phyloP scores from a whole-genome alignment of 306 rosid species.

The Cicer pinnatifidum region DNA sequence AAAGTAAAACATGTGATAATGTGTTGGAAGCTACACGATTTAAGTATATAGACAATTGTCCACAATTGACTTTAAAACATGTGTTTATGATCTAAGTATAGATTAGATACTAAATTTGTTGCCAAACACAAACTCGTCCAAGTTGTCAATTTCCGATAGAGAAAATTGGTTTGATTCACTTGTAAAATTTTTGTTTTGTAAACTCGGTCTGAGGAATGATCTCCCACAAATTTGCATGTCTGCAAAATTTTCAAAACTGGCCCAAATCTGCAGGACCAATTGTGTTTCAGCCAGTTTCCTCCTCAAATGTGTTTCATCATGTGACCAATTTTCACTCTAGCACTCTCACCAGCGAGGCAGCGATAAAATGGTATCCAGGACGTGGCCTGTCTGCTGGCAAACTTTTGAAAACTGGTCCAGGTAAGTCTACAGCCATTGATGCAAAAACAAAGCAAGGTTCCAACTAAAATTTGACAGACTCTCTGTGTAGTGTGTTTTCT shows the following conservation, averaged over 20 bases:
- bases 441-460: background rate
- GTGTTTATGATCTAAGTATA: background rate
- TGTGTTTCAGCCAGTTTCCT: background rate
- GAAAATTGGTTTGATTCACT: background rate
- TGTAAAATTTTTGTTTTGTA: background rate
- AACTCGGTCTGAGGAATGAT: background rate
- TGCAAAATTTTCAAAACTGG: background rate
- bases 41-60: background rate
- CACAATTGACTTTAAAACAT: background rate
- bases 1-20: conserved; percentile 1
- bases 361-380: background rate
- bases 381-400: background rate
- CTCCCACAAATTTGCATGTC: background rate
- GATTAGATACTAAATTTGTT: background rate
- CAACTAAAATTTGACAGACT: background rate
- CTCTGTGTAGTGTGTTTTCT: background rate
- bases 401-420: background rate
- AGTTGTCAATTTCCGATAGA: background rate
- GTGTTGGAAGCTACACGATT: background rate
- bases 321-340: background rate
- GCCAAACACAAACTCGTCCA: background rate
- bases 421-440: background rate
- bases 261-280: background rate
- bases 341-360: background rate
- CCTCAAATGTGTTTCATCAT: background rate